These are phyloP conservation scores for Solanum sitiens DNA, from an alignment of 257 asterid genomes.

Conservation along the genomic window DNA sequence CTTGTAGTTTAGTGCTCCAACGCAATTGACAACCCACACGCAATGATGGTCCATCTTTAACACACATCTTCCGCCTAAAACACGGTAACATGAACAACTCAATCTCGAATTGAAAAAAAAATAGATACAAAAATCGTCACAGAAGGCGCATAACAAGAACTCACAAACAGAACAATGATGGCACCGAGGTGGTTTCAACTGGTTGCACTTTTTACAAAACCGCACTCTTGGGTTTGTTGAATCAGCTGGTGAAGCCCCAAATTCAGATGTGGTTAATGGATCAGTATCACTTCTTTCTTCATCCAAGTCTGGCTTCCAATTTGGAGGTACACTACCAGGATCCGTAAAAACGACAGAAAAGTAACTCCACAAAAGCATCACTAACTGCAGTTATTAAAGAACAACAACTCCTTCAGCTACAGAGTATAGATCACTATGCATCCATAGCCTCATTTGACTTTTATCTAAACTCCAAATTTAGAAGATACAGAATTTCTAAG, in stretches of 20 bases:
- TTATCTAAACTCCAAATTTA: neutral
- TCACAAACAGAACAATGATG: constrained; percentile 99
- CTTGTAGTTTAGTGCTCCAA: constrained; percentile 96
- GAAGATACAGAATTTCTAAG: neutral
- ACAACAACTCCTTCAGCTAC: constrained; percentile 4
- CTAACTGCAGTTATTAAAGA: constrained; percentile 46
- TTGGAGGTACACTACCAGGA: constrained; percentile 87
- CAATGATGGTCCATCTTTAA: constrained; percentile 99
- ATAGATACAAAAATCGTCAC: neutral
- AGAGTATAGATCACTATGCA: neutral
- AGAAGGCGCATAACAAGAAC: constrained; percentile 24
- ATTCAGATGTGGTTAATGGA: constrained; percentile 60
- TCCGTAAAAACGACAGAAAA: constrained; percentile 94
- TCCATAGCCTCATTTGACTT: neutral
- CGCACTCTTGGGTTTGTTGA: constrained; percentile 49
- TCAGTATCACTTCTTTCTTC: constrained; percentile 84
- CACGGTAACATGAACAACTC: neutral
- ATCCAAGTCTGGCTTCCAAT: constrained; percentile 80
- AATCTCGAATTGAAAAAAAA: constrained; percentile 6
- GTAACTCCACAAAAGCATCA: constrained; percentile 93
- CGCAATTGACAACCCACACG: constrained; percentile 99
- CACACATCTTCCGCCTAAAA: constrained; percentile 91
- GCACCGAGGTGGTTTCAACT: constrained; percentile 96
- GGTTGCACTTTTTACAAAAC: constrained; percentile 89
- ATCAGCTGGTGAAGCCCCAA: constrained; percentile 28